Conservation (phyloP, 2,329 filamentous ascomycete species). For the Botrytis paeoniae region DNA sequence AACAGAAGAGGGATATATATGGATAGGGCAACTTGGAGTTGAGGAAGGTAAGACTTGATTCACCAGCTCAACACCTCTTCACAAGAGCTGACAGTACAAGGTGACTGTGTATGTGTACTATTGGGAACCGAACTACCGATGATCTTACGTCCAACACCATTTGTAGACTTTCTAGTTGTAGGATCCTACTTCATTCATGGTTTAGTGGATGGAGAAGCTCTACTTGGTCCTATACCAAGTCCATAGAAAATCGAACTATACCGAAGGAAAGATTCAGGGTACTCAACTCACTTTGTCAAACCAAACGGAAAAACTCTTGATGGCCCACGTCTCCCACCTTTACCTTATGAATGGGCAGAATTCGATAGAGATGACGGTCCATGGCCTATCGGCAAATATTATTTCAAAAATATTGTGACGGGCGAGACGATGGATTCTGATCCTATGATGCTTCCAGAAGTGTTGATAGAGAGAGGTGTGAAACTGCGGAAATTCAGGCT, state of each 20-base stretch:
- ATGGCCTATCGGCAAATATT: background rate
- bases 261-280: background rate
- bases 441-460: background rate
- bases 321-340: background rate
- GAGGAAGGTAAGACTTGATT: background rate
- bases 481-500: background rate
- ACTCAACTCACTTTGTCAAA: background rate
- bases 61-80: background rate
- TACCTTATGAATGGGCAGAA: background rate
- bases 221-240: background rate
- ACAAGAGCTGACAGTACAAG: background rate
- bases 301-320: background rate
- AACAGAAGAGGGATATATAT: background rate
- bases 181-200: background rate
- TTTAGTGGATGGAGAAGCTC: background rate
- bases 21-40: background rate
- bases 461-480: background rate
- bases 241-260: background rate
- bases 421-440: background rate
- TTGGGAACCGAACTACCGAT: background rate
- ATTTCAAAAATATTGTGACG: background rate
- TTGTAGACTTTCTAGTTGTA: background rate
- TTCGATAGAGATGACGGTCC: background rate
- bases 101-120: background rate
- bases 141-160: background rate